Conservation (phyloP, 192 early-diverging fungal genomes). For the Linnemannia exigua region DNA sequence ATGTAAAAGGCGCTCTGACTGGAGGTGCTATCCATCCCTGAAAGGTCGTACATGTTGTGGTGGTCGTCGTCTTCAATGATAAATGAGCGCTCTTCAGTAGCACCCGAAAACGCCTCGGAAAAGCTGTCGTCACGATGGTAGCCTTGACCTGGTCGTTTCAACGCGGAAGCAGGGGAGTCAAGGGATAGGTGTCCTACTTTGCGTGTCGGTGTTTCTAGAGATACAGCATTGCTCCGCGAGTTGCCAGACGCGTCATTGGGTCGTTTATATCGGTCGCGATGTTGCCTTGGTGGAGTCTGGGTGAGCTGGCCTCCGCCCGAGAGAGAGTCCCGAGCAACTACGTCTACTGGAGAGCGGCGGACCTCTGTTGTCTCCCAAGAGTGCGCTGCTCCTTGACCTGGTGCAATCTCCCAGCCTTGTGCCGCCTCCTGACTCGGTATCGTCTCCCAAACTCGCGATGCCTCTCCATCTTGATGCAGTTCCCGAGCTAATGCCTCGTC, state of each 20-base stretch:
- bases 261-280: neutral
- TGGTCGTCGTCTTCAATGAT: neutral
- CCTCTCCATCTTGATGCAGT: constrained; percentile 1
- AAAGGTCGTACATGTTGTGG: constrained; percentile 12
- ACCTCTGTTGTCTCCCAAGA: neutral
- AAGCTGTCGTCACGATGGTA: neutral
- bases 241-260: neutral
- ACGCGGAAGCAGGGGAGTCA: constrained; percentile 8
- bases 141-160: constrained; percentile 2
- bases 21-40: constrained; percentile 21
- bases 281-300: neutral
- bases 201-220: constrained; percentile 46
- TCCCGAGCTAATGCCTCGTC: constrained; percentile 31
- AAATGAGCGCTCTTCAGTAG: neutral
- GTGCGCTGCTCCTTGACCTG: neutral
- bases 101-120: neutral
- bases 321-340: neutral
- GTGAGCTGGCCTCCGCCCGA: neutral
- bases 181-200: constrained; percentile 32
- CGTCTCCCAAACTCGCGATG: neutral
- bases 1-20: constrained; percentile 50
- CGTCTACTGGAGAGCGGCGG: constrained; percentile 19
- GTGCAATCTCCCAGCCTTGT: constrained; percentile 3
- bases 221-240: constrained; percentile 3
- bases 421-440: neutral